Percentiles rank a stretch among this genome's conserved stretches.
Evolutionary conservation across 2,329 filamentous ascomycete species (phyloP).

Genomic region (Bipolaris oryzae): DNA sequence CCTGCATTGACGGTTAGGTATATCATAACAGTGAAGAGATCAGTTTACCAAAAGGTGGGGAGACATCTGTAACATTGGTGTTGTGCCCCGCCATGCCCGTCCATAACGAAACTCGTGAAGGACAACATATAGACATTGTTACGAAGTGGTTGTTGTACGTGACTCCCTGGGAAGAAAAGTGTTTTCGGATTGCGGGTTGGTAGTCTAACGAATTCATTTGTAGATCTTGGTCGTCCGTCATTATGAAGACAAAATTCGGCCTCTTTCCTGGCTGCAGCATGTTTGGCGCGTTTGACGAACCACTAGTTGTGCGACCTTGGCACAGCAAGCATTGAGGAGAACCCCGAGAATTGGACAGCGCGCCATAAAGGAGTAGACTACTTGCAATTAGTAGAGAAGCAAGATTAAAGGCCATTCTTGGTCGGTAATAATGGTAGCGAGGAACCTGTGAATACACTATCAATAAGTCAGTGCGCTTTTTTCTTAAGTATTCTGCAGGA

Average conservation of each 20-base stretch:
- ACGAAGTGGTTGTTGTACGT: background rate
- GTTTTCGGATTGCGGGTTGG: background rate
- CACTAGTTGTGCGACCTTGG: too few species aligned
- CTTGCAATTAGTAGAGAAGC: too few species aligned
- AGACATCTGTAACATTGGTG: background rate
- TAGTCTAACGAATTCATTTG: conserved; percentile 36
- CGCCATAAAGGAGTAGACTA: too few species aligned
- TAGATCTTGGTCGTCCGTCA: conserved; percentile 70
- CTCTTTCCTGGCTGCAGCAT: background rate
- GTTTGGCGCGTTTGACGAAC: background rate
- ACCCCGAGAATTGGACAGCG: too few species aligned
- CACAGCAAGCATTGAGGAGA: too few species aligned
- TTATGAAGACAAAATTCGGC: conserved; percentile 67
- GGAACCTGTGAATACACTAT: too few species aligned
- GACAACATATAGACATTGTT: background rate
- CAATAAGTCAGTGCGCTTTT: too few species aligned
- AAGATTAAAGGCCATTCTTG: too few species aligned
- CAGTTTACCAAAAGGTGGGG: background rate
- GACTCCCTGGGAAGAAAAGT: background rate
- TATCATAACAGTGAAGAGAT: too few species aligned
- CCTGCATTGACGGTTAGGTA: conserved; percentile 36
- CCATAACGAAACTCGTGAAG: background rate
- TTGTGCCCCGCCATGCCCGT: background rate
- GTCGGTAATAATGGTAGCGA: too few species aligned
- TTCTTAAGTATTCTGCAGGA: too few species aligned